Base-by-base conservation (phyloP, 352 stramenopile species). In the Globisporangium cederbergense region DNA sequence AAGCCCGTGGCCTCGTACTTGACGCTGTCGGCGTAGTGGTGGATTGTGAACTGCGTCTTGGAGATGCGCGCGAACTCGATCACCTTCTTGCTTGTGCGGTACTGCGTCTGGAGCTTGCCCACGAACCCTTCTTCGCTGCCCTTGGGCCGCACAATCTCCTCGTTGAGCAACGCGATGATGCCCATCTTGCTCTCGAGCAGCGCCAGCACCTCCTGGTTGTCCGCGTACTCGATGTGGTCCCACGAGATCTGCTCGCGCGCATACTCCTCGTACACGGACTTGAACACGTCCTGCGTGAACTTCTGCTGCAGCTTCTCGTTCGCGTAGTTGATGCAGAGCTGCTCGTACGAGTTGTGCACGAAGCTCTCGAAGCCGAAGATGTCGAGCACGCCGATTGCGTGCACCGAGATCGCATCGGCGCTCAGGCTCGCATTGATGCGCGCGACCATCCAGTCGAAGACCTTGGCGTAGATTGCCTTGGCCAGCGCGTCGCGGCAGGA, bases 361-460 rank as follows among this genome's bases (percentile, higher is more conserved):
- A 96, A 96, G 65, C 86, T 91, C 72, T 96, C 87, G 62, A 97
- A 96, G 2, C 89, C 89, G 57, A 96, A 97, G 62, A 97, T 97
- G 65, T 97, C 90, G 28, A 97, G 72, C n/a, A 97, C 76, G 18
- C 89, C 88, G 58, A 97, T 95, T 40, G 72, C 74, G 9, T 76
- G 68, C 11, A 64, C 28, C 55, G 67, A 73, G 28, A 72, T 51
- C n/a, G 40, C 45, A 8, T 78, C 70, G 1, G 70, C 73, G 28
- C 67, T 62, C 11, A 89, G 62, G 58, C 81, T 95, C 22, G 74
- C 75, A 69, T 97, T 98, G 72, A 98, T 94, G 45, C 75, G 72
- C 64, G 82, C 77, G 40, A 99, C 95, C 45, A 99, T 79, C 95
- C 95, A 98, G 59, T 98, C 75, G 73, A 99, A 99, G n/a, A 98